Conservation (phyloP, 768 basidiomycete genomes). For the Gloeostereum incarnatum region DNA sequence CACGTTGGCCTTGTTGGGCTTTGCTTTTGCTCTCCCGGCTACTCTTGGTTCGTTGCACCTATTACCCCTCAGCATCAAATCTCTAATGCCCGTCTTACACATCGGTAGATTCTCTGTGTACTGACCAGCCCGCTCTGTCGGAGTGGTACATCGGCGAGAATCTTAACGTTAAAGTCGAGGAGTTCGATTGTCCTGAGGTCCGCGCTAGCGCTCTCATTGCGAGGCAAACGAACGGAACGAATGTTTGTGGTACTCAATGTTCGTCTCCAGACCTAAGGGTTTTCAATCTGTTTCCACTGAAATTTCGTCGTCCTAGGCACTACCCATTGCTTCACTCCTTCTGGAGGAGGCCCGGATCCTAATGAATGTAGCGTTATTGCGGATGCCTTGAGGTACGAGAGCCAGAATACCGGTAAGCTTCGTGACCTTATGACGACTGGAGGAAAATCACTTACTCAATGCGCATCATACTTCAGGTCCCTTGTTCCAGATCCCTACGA, state of each 20-base stretch:
- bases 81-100: no score
- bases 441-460: neutral
- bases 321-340: conserved; percentile 18
- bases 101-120: no score
- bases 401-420: conserved; percentile 14
- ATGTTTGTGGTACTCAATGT: conserved; percentile 18
- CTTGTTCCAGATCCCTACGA: neutral
- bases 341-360: conserved; percentile 21
- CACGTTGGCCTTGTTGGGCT: no score
- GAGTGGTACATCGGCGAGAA: neutral
- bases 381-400: conserved; percentile 20
- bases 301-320: conserved; percentile 3
- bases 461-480: neutral
- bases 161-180: neutral
- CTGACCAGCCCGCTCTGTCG: no score
- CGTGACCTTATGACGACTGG: conserved; percentile 1
- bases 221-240: conserved; percentile 6
- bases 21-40: no score
- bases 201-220: neutral
- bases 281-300: neutral
- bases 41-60: no score
- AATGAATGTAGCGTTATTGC: conserved; percentile 21
- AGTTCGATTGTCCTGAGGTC: neutral
- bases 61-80: no score
- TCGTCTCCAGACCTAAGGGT: neutral